Conservation (phyloP, 306 rosid genomes). For the Senna tora region DNA sequence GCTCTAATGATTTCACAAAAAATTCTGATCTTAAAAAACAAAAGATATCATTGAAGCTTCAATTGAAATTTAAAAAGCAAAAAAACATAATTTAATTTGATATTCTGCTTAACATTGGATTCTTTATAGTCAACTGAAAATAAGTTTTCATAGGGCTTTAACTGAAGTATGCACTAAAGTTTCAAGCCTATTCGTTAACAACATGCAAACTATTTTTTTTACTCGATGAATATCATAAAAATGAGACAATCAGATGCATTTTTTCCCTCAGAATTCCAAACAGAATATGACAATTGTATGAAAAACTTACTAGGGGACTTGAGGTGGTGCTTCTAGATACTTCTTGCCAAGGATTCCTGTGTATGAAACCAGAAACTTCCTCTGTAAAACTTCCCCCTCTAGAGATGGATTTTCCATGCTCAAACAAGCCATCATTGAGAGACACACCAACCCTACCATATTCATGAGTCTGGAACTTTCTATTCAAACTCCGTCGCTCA, state of each 20-base stretch:
- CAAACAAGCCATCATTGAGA: too few species aligned
- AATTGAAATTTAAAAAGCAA: background rate
- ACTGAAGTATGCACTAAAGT: background rate
- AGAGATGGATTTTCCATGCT: background rate
- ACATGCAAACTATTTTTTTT: background rate
- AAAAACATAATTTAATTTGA: slow-evolving; percentile 17
- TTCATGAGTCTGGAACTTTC: slow-evolving; percentile 35
- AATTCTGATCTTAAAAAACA: slow-evolving; percentile 12
- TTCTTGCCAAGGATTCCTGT: slow-evolving; percentile 48
- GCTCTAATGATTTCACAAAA: slow-evolving; percentile 1
- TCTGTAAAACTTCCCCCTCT: slow-evolving; percentile 43
- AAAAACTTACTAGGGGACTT: slow-evolving; percentile 73
- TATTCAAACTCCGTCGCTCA: slow-evolving; percentile 57
- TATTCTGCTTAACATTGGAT: slow-evolving; percentile 5
- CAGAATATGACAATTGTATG: background rate
- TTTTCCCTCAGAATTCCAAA: slow-evolving; percentile 3
- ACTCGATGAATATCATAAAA: background rate
- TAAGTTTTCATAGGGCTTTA: slow-evolving; percentile 1
- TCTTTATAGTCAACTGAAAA: slow-evolving; percentile 1
- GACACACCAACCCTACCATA: too few species aligned
- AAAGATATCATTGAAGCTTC: slow-evolving; percentile 27
- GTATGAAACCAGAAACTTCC: slow-evolving; percentile 70
- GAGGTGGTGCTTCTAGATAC: slow-evolving; percentile 65
- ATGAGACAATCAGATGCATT: slow-evolving; percentile 2
- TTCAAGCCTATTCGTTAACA: background rate